Evolutionary conservation across 257 asterid genomes (phyloP).

Genomic region (Hygrophila difformis): DNA sequence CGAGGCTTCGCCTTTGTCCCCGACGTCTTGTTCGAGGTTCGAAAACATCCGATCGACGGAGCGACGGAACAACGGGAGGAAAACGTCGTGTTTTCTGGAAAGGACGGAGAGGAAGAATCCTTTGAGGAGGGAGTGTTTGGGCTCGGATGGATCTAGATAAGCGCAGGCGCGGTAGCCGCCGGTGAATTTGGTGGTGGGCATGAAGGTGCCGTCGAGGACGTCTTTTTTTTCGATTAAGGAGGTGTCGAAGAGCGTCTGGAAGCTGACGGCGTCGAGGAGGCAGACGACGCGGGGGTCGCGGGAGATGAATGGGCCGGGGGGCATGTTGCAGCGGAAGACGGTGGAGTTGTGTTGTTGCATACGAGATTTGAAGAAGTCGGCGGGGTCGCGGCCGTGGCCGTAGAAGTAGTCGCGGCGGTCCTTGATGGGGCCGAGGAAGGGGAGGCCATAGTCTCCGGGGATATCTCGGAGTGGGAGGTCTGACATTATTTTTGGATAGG

Average conservation of each 20-base stretch:
- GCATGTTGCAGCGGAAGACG: conserved; percentile 54
- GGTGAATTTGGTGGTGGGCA: conserved; percentile 55
- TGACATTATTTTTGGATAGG: no score
- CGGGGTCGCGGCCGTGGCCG: conserved; percentile 31
- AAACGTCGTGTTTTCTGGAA: conserved; percentile 21
- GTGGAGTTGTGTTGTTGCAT: conserved; percentile 37
- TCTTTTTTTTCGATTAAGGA: conserved; percentile 57
- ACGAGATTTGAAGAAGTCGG: conserved; percentile 34
- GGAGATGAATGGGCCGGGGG: conserved; percentile 56
- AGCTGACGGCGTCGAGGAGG: conserved; percentile 61
- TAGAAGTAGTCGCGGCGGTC: conserved; percentile 47
- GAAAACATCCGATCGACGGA: conserved; percentile 27
- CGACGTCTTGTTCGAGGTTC: conserved; percentile 40
- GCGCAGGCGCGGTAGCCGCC: conserved; percentile 78
- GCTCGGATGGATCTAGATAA: conserved; percentile 53
- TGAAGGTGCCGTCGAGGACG: conserved; percentile 71
- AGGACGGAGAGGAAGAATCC: conserved; percentile 30
- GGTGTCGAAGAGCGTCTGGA: conserved; percentile 58
- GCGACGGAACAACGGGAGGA: conserved; percentile 39
- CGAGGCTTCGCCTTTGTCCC: conserved; percentile 25
- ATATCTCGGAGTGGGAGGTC: conserved; percentile 24
- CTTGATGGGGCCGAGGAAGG: conserved; percentile 34
- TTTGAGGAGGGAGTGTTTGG: conserved; percentile 37
- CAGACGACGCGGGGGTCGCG: conserved; percentile 32
- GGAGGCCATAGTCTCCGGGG: conserved; percentile 46